These are phyloP conservation scores for Solidago caesia DNA, from an alignment of 129 eudicot species.

Conservation along the genomic window DNA sequence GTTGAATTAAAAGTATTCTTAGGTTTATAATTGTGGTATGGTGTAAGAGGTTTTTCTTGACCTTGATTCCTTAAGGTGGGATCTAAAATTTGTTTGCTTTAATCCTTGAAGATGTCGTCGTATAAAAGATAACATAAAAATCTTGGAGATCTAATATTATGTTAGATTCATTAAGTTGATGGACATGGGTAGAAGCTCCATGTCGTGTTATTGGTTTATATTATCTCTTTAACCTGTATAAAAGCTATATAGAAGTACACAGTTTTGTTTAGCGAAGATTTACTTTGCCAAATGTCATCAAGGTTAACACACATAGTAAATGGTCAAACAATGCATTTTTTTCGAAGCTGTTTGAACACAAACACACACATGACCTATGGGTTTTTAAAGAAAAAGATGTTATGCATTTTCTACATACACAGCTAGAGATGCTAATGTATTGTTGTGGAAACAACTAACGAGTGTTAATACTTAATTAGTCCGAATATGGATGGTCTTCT, in stretches of 20 bases:
- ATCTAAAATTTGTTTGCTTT: background rate
- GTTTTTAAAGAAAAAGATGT: background rate
- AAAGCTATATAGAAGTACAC: background rate
- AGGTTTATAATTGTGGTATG: background rate
- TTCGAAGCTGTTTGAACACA: background rate
- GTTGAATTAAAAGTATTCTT: background rate
- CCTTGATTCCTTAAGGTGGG: background rate
- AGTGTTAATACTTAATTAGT: too few species aligned
- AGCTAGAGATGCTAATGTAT: too few species aligned
- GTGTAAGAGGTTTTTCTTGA: too few species aligned
- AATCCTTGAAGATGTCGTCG: too few species aligned
- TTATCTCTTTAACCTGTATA: background rate
- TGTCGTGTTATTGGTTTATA: background rate
- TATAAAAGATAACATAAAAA: too few species aligned
- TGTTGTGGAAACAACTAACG: too few species aligned
- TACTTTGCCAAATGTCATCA: background rate
- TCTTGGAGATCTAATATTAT: background rate
- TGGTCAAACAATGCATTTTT: background rate
- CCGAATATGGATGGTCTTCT: too few species aligned
- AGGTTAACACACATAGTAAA: background rate
- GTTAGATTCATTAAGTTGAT: background rate
- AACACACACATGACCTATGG: background rate
- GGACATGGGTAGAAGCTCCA: background rate
- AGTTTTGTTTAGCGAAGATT: background rate
- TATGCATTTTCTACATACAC: too few species aligned